Evolutionary conservation across 2,329 filamentous ascomycete genomes (phyloP).

Genomic region (Alternaria postmessia): DNA sequence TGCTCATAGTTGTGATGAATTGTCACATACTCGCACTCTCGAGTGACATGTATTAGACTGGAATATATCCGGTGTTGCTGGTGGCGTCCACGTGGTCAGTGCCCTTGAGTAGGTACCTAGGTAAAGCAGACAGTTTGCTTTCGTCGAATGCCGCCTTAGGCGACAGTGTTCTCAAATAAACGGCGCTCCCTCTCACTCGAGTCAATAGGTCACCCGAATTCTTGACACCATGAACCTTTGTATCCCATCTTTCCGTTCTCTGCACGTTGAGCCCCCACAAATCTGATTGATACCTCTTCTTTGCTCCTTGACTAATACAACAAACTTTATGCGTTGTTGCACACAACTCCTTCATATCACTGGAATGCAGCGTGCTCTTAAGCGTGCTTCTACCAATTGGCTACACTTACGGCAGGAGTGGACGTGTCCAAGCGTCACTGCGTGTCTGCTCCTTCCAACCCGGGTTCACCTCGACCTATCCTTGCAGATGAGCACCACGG

Average conservation of each 20-base stretch:
- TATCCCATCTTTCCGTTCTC: background rate
- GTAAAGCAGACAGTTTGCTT: background rate
- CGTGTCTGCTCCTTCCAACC: constrained; percentile 11
- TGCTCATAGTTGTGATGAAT: background rate
- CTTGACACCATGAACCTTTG: background rate
- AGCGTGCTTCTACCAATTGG: background rate
- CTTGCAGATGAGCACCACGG: background rate
- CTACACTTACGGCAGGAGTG: background rate
- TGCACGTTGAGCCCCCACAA: background rate
- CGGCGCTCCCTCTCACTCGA: background rate
- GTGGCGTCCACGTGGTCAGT: background rate
- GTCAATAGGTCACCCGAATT: background rate
- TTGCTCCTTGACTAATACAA: background rate
- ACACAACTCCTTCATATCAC: background rate
- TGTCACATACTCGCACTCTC: background rate
- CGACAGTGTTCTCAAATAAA: background rate
- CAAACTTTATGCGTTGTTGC: background rate
- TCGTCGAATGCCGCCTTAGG: background rate
- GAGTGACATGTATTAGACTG: background rate
- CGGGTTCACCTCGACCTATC: constrained; percentile 9
- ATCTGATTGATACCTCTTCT: background rate
- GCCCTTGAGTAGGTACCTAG: background rate
- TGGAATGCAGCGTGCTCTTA: background rate
- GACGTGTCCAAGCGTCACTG: background rate
- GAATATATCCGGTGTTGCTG: background rate